phyloP scores from a whole-genome alignment of 148 eudicot genomes.

The Spergularia bocconei region DNA sequence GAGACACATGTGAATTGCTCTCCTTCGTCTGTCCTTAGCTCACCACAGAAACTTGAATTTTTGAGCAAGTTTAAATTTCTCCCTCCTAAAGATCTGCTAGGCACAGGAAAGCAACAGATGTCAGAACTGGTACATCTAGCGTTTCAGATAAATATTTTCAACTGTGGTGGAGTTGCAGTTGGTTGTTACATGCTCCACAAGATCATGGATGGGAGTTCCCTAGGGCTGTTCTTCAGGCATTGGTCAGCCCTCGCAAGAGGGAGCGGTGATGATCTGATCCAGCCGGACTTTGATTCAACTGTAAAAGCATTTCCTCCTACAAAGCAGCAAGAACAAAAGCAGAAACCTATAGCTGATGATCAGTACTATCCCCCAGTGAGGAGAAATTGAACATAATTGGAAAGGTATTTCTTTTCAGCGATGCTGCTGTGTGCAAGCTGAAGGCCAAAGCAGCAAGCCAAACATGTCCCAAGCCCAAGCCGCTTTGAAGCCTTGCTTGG shows the following conservation, averaged over 20 bases:
- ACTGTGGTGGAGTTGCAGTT: constrained; percentile 16
- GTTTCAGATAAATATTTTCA: constrained; percentile 17
- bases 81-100: constrained; percentile 4
- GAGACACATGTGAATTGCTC: constrained; percentile 13
- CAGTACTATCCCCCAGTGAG: background rate
- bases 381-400: background rate
- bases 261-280: background rate
- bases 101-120: background rate
- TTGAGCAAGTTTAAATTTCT: constrained; percentile 7
- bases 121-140: constrained; percentile 12
- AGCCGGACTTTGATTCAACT: constrained; percentile 16
- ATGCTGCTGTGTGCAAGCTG: background rate
- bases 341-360: background rate
- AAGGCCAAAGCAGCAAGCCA: constrained; percentile 8
- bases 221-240: constrained; percentile 1
- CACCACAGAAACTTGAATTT: constrained; percentile 5
- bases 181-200: constrained; percentile 21
- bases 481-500: constrained; percentile 15
- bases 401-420: constrained; percentile 7
- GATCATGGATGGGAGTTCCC: constrained; percentile 12
- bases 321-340: background rate
- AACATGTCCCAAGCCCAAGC: constrained; percentile 4
- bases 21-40: background rate
- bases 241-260: constrained; percentile 8
- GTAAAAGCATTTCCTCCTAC: constrained; percentile 8